Conservation (phyloP, 345 rosid genomes). For the Isatis tinctoria region DNA sequence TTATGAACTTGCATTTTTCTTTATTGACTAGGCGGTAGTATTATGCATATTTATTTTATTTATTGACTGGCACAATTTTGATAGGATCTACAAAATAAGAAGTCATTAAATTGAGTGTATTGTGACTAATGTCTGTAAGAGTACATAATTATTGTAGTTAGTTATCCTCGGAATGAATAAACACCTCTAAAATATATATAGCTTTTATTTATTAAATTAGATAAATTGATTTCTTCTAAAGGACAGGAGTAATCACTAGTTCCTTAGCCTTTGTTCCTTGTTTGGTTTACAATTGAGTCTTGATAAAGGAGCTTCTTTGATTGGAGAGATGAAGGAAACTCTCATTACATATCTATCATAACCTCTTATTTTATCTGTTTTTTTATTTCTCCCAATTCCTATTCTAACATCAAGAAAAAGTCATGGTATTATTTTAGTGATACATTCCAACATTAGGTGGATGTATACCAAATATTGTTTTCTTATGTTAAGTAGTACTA, state of each 20-base stretch:
- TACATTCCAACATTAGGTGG: conserved; percentile 30
- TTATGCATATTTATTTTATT: not conserved
- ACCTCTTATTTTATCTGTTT: not conserved
- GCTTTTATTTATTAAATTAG: not conserved
- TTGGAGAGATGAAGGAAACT: conserved; percentile 30
- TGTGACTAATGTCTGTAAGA: not conserved
- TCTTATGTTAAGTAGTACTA: conserved; percentile 1
- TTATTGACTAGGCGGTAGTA: not conserved
- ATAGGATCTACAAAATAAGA: not conserved
- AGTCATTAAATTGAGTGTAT: not conserved
- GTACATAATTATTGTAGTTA: not conserved
- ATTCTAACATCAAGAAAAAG: not conserved
- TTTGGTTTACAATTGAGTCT: conserved; percentile 33
- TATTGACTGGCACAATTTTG: not conserved
- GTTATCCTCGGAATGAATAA: not conserved
- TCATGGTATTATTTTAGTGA: conserved; percentile 2
- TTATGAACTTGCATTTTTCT: not conserved
- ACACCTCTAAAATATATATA: not conserved
- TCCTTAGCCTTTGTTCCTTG: conserved; percentile 28
- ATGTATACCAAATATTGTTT: conserved; percentile 22
- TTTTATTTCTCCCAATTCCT: not conserved
- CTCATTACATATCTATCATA: conserved; percentile 4
- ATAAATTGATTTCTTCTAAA: not conserved
- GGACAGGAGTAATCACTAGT: conserved; percentile 28
- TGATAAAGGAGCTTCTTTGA: conserved; percentile 36